Evolutionary conservation across 148 eudicot species (phyloP).

Genomic region (Arbutus unedo): DNA sequence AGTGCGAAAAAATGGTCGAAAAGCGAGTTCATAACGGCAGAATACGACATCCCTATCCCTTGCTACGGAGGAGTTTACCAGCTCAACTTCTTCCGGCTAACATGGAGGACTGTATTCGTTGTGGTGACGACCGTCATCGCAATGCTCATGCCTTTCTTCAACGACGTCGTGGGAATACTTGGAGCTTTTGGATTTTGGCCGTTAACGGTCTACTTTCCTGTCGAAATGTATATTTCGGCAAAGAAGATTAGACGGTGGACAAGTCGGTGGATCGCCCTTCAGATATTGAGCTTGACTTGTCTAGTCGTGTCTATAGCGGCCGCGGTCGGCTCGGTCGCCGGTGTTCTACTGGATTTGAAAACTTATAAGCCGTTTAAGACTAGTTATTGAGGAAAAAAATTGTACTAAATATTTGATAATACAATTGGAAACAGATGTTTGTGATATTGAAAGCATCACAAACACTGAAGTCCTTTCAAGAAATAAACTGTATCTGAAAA

Average conservation of each 20-base stretch:
- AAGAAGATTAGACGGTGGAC: slow-evolving; percentile 37
- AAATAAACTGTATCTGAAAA: not conserved
- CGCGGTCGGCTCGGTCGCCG: slow-evolving; percentile 42
- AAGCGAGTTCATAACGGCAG: slow-evolving; percentile 24
- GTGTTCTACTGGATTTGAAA: slow-evolving; percentile 34
- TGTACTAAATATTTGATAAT: not conserved
- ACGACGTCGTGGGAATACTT: slow-evolving; percentile 46
- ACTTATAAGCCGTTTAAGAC: slow-evolving; percentile 47
- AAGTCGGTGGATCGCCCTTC: slow-evolving; percentile 34
- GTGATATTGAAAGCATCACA: not conserved
- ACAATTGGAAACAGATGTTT: not conserved
- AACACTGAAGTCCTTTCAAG: not conserved
- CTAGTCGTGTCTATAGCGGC: slow-evolving; percentile 40
- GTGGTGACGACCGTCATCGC: slow-evolving; percentile 32
- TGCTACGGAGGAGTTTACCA: slow-evolving; percentile 17
- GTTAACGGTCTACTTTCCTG: slow-evolving; percentile 37
- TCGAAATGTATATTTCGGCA: slow-evolving; percentile 39
- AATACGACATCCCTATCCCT: slow-evolving; percentile 28
- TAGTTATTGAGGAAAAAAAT: slow-evolving; percentile 23
- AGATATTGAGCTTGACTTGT: slow-evolving; percentile 37
- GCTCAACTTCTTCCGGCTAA: slow-evolving; percentile 31
- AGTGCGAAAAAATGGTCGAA: slow-evolving; percentile 28
- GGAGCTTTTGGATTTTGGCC: slow-evolving; percentile 50
- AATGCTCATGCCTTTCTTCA: slow-evolving; percentile 50
- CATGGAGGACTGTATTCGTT: slow-evolving; percentile 45